Percentiles rank a stretch among this genome's conserved stretches.
Evolutionary conservation across 441 rosid genomes (phyloP).

Genomic region (Metrosideros polymorpha): DNA sequence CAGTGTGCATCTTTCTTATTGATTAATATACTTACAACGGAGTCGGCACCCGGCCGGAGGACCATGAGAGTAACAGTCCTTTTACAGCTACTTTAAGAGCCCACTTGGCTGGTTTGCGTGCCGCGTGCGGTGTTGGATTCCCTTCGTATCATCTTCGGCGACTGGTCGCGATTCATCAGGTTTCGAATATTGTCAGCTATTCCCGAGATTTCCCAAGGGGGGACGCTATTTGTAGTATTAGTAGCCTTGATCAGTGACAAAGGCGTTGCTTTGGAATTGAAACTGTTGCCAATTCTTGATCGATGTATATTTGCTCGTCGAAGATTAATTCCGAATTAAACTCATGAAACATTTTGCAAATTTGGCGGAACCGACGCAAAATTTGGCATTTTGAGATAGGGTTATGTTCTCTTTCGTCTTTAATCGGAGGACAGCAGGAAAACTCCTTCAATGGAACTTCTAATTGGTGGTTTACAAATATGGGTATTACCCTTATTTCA

Average conservation of each 20-base stretch:
- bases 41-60: no score
- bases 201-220: neutral
- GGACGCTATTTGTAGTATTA: accelerated
- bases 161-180: neutral
- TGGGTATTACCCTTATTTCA: neutral
- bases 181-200: neutral
- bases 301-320: neutral
- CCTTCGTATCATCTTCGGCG: accelerated
- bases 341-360: accelerated
- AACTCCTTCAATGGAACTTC: neutral
- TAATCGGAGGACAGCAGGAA: accelerated
- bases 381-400: neutral
- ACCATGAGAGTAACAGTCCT: no score
- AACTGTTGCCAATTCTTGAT: neutral
- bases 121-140: neutral
- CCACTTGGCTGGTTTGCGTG: no score
- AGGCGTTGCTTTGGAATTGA: neutral
- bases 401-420: neutral
- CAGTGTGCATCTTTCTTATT: neutral
- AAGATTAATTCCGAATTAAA: neutral
- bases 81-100: no score
- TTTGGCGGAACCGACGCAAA: neutral
- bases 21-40: no score
- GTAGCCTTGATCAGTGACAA: neutral
- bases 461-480: neutral